A percentile compares a stretch with the other conserved stretches of the same genome.
phyloP scores from a whole-genome alignment of 352 stramenopile genomes.

The Phytophthora colocasiae region DNA sequence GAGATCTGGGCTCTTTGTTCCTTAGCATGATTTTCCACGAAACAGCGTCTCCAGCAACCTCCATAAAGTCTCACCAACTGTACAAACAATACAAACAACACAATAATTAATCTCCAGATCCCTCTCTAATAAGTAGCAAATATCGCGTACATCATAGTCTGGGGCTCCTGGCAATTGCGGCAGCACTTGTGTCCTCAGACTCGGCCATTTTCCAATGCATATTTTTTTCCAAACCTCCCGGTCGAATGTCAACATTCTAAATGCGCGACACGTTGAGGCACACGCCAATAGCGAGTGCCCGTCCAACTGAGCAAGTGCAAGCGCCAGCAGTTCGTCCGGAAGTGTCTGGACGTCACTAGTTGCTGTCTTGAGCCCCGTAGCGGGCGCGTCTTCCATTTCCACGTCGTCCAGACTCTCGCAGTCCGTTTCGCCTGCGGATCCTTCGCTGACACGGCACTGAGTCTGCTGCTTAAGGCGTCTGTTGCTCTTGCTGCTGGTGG shows the following conservation, averaged over 20 bases:
- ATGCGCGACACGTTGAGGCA: conserved; percentile 49
- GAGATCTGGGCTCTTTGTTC: conserved; percentile 61
- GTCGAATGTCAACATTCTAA: conserved; percentile 60
- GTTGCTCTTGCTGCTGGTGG: conserved; percentile 19
- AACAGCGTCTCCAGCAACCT: conserved; percentile 77
- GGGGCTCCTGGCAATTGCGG: conserved; percentile 74
- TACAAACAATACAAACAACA: conserved; percentile 12
- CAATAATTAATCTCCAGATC: conserved; percentile 19
- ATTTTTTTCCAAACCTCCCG: conserved; percentile 73
- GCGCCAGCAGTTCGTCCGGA: conserved; percentile 60
- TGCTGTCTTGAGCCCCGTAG: not conserved
- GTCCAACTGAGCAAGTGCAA: conserved; percentile 59
- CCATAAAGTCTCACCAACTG: conserved; percentile 81
- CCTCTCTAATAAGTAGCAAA: conserved; percentile 8
- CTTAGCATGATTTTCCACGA: conserved; percentile 53
- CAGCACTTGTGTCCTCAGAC: conserved; percentile 59
- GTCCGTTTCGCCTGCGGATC: conserved; percentile 42
- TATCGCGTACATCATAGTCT: conserved; percentile 76
- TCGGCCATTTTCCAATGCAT: conserved; percentile 67
- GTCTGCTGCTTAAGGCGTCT: conserved; percentile 22
- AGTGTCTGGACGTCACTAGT: conserved; percentile 43
- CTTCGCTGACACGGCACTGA: conserved; percentile 43
- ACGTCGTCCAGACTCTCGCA: conserved; percentile 42
- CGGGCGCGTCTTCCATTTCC: conserved; percentile 19
- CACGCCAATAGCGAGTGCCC: conserved; percentile 62